These are phyloP conservation scores for Calonectria montana DNA, from an alignment of 2,329 filamentous ascomycete genomes.

Conservation along the genomic window DNA sequence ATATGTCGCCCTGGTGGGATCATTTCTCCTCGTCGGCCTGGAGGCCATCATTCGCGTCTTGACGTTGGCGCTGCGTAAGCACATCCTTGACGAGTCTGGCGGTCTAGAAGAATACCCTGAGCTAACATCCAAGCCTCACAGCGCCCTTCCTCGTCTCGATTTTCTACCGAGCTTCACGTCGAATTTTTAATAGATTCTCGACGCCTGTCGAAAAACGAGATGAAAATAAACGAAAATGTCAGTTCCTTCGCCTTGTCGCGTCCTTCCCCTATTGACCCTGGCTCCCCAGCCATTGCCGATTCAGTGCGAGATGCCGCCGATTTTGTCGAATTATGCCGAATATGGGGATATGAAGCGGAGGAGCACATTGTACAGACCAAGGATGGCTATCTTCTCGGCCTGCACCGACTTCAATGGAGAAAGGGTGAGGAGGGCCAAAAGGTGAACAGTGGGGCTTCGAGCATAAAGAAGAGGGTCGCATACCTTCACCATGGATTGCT, in stretches of 20 bases:
- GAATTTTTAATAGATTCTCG: constrained; percentile 83
- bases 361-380: constrained; percentile 96
- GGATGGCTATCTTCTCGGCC: constrained; percentile 91
- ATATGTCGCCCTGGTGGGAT: constrained; percentile 87
- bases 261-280: constrained; percentile 52
- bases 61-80: constrained; percentile 86
- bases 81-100: neutral
- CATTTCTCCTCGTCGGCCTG: constrained; percentile 83
- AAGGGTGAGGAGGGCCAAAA: constrained; percentile 83
- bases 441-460: constrained; percentile 78
- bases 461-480: constrained; percentile 83
- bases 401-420: constrained; percentile 87
- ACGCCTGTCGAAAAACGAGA: constrained; percentile 76
- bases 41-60: constrained; percentile 87
- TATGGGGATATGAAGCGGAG: constrained; percentile 93
- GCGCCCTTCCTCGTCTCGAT: constrained; percentile 83
- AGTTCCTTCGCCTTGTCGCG: constrained; percentile 50
- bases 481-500: constrained; percentile 96
- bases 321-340: constrained; percentile 91
- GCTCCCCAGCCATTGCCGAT: constrained; percentile 72
- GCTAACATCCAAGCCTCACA: constrained; percentile 50
- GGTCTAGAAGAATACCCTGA: constrained; percentile 23
- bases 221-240: constrained; percentile 74
- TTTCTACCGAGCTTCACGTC: constrained; percentile 84
- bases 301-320: constrained; percentile 88